A percentile compares a stretch with the other conserved stretches of the same genome.
Evolutionary conservation across 192 early-diverging fungal species (phyloP).

Genomic region (Backusella liffmaniae): DNA sequence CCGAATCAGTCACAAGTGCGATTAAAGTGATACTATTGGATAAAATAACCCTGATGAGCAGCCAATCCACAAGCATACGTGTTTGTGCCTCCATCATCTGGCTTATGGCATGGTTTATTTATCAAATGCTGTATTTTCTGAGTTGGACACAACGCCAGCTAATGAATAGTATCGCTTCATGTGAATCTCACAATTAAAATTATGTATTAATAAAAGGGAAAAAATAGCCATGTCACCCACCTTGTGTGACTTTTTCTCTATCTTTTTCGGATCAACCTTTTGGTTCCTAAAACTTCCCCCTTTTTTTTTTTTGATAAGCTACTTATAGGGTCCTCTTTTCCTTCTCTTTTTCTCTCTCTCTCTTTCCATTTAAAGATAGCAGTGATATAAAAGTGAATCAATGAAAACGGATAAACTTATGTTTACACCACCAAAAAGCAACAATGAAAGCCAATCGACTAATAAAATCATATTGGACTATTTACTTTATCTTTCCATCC

Average conservation of each 20-base stretch:
- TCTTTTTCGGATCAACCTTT: not conserved
- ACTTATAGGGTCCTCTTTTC: too few relatives aligned
- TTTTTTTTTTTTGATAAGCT: too few relatives aligned
- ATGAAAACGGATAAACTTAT: constrained; percentile 13
- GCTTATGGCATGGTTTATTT: not conserved
- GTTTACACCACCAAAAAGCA: constrained; percentile 12
- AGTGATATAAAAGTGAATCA: not conserved
- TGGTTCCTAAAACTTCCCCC: not conserved
- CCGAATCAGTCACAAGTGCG: not conserved
- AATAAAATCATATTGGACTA: constrained; percentile 57
- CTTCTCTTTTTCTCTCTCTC: not conserved
- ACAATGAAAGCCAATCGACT: constrained; percentile 35
- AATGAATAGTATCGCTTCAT: not conserved
- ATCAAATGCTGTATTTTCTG: not conserved
- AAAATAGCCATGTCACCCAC: not conserved
- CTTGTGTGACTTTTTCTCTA: not conserved
- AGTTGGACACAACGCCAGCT: not conserved
- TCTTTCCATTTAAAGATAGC: not conserved
- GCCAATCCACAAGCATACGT: not conserved
- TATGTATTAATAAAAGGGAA: not conserved
- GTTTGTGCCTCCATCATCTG: not conserved
- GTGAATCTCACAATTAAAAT: not conserved
- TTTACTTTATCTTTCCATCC: constrained; percentile 51
- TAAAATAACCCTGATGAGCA: not conserved
- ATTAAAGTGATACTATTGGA: not conserved